These are phyloP conservation scores for Solanum habrochaites DNA, from an alignment of 257 asterid species.

Conservation along the genomic window DNA sequence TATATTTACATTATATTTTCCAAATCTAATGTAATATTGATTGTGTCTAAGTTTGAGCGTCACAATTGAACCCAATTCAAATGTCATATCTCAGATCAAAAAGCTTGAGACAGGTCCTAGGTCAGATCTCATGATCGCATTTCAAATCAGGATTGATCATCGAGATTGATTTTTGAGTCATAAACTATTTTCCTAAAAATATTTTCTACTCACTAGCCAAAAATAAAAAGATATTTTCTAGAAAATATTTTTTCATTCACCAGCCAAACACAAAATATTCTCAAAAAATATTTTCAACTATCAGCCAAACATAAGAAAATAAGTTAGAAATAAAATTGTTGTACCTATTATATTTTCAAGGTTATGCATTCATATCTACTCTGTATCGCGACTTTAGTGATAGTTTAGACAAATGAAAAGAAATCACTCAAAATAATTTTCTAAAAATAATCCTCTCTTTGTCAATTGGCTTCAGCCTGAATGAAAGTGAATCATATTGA, in stretches of 20 bases:
- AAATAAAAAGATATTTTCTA: background rate
- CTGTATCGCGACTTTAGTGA: background rate
- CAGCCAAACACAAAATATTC: background rate
- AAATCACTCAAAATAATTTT: background rate
- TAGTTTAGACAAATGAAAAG: background rate
- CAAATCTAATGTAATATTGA: no score
- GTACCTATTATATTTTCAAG: background rate
- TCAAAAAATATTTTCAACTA: background rate
- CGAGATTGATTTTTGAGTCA: background rate
- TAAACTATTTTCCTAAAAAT: background rate
- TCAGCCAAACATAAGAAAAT: background rate
- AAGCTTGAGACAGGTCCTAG: background rate
- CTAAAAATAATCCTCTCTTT: background rate
- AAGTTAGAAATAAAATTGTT: no score
- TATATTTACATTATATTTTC: background rate
- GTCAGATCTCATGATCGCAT: background rate
- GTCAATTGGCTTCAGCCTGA: background rate
- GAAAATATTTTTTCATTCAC: background rate
- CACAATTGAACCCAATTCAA: background rate
- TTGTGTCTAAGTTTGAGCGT: background rate
- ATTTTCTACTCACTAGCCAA: background rate
- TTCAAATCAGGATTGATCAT: no score
- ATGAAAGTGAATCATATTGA: background rate
- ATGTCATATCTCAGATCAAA: background rate
- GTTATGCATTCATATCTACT: background rate